phyloP scores from a whole-genome alignment of 2,329 filamentous ascomycete genomes.

The Chaetomium sp. region DNA sequence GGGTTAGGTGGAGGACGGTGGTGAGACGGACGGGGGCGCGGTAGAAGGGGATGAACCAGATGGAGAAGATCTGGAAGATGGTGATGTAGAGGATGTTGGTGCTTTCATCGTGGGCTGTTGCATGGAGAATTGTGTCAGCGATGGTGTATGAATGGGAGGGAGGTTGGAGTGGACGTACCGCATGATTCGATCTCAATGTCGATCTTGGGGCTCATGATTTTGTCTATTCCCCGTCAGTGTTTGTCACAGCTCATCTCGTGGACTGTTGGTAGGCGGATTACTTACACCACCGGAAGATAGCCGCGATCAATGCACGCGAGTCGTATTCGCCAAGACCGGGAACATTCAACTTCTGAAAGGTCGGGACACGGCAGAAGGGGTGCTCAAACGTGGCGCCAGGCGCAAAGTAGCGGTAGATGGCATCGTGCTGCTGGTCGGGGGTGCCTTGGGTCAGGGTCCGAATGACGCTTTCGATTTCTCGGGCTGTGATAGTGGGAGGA shows the following conservation, averaged over 20 bases:
- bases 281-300: slow-evolving; percentile 63
- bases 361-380: slow-evolving; percentile 66
- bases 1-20: slow-evolving; percentile 57
- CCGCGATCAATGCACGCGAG: slow-evolving; percentile 60
- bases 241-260: not conserved
- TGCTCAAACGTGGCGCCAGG: slow-evolving; percentile 67
- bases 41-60: slow-evolving; percentile 75
- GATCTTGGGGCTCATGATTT: slow-evolving; percentile 71
- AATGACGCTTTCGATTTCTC: slow-evolving; percentile 62
- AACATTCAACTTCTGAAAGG: slow-evolving; percentile 38
- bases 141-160: not conserved
- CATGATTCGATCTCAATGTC: slow-evolving; percentile 57
- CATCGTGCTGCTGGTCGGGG: slow-evolving; percentile 56
- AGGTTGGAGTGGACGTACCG: slow-evolving; percentile 31
- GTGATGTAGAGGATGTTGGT: slow-evolving; percentile 65
- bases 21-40: slow-evolving; percentile 60
- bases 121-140: slow-evolving; percentile 25
- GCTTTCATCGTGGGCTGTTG: slow-evolving; percentile 56
- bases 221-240: slow-evolving; percentile 37
- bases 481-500: slow-evolving; percentile 28
- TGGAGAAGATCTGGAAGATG: slow-evolving; percentile 66
- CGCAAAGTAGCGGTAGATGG: slow-evolving; percentile 68
- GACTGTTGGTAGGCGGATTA: not conserved
- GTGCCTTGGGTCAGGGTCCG: slow-evolving; percentile 60
- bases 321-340: slow-evolving; percentile 41